phyloP scores from a whole-genome alignment of 2,329 filamentous ascomycete species.

The Trichoderma polysporum region DNA sequence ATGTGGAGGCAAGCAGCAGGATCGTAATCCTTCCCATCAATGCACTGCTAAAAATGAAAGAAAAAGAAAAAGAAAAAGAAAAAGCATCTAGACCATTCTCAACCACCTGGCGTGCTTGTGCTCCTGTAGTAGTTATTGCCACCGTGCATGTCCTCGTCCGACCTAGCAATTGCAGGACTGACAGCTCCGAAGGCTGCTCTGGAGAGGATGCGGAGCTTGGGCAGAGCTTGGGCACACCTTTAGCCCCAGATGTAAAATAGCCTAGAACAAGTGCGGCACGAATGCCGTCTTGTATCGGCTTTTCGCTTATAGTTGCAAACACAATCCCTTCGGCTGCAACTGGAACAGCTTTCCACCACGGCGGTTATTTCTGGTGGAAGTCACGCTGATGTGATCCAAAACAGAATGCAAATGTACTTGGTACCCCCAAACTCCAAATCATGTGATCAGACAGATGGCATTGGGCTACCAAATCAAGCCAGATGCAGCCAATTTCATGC shows the following conservation, averaged over 20 bases:
- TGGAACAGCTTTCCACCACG: neutral
- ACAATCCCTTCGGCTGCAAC: neutral
- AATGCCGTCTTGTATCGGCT: neutral
- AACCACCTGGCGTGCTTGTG: neutral
- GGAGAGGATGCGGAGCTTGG: conserved; percentile 3
- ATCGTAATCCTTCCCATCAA: neutral
- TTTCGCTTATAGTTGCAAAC: neutral
- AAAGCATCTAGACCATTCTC: neutral
- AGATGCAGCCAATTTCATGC: conserved; percentile 20
- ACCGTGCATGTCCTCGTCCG: neutral
- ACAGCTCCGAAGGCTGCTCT: neutral
- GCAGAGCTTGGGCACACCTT: conserved; percentile 11
- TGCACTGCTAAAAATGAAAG: neutral
- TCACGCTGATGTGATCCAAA: neutral
- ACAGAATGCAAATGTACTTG: neutral
- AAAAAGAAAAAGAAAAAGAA: neutral
- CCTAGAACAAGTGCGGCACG: conserved; percentile 4
- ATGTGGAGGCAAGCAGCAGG: neutral
- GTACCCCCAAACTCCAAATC: conserved; percentile 20
- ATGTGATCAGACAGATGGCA: conserved; percentile 24
- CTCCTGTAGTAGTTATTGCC: neutral
- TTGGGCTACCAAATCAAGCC: conserved; percentile 22
- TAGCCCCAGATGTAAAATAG: neutral
- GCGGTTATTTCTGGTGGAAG: neutral
- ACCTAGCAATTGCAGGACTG: neutral